Conservation (phyloP, 2,329 filamentous ascomycete species). For the Leptodontidium sp. region DNA sequence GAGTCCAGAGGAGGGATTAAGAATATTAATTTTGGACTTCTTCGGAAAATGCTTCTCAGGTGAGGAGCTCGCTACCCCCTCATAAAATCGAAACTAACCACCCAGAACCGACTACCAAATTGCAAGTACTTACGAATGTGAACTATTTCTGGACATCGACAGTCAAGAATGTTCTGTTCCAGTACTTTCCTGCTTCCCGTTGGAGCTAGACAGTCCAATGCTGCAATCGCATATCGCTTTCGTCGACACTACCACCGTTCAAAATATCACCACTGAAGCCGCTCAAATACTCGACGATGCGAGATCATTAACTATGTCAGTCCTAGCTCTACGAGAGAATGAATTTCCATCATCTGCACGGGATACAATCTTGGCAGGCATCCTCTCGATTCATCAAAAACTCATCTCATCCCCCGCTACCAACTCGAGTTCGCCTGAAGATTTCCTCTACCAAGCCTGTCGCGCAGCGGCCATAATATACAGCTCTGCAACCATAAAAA, state of each 20-base stretch:
- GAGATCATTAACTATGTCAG: slow-evolving; percentile 42
- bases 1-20: slow-evolving; percentile 41
- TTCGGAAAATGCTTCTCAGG: slow-evolving; percentile 41
- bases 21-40: slow-evolving; percentile 29
- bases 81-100: slow-evolving; percentile 3
- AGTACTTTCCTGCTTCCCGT: slow-evolving; percentile 31
- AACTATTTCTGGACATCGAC: slow-evolving; percentile 41
- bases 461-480: slow-evolving; percentile 43
- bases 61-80: slow-evolving; percentile 32
- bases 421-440: slow-evolving; percentile 1
- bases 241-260: slow-evolving; percentile 24
- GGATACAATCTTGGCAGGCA: slow-evolving; percentile 38
- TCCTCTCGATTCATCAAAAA: slow-evolving; percentile 39
- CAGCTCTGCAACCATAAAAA: slow-evolving; percentile 40
- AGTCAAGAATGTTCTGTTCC: slow-evolving; percentile 28
- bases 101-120: slow-evolving; percentile 46
- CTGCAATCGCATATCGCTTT: slow-evolving; percentile 38
- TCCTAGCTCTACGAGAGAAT: slow-evolving; percentile 23
- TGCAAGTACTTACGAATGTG: slow-evolving; percentile 45
- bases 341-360: background rate
- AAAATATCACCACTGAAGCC: slow-evolving; percentile 34
- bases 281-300: slow-evolving; percentile 45
- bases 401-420: slow-evolving; percentile 22
- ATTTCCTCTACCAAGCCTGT: slow-evolving; percentile 41
- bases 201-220: slow-evolving; percentile 42